These are phyloP conservation scores for Conticribra guillardii DNA, from an alignment of 108 stramenopile species.

Conservation along the genomic window DNA sequence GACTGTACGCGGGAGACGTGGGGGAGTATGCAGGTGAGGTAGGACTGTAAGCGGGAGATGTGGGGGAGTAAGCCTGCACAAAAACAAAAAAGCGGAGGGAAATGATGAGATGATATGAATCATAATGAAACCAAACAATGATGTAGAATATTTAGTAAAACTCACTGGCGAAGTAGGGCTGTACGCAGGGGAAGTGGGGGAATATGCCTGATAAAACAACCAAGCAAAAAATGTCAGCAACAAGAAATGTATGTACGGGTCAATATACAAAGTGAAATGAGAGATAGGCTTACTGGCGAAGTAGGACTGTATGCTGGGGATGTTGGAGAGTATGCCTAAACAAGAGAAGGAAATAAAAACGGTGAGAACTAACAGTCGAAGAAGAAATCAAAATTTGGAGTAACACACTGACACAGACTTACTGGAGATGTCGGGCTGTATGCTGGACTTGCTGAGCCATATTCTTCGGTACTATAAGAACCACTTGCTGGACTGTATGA, in stretches of 20 bases:
- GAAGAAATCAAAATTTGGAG: conserved; percentile 3
- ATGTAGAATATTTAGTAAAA: too few species aligned
- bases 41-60: conserved; percentile 12
- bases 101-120: too few species aligned
- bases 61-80: conserved; percentile 28
- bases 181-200: conserved; percentile 68
- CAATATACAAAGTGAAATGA: not conserved
- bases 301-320: conserved; percentile 66
- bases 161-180: conserved; percentile 66
- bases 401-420: not conserved
- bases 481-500: conserved; percentile 84
- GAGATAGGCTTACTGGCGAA: conserved; percentile 32
- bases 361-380: not conserved
- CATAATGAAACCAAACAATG: too few species aligned
- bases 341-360: conserved; percentile 5
- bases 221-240: conserved; percentile 7
- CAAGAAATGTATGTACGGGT: not conserved
- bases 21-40: conserved; percentile 69
- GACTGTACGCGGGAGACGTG: conserved; percentile 88
- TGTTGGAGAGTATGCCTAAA: conserved; percentile 32
- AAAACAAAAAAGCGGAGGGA: conserved; percentile 58
- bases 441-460: conserved; percentile 53
- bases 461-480: conserved; percentile 70
- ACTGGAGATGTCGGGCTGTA: conserved; percentile 76
- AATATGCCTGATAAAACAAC: conserved; percentile 73